These are phyloP conservation scores for Limnomonas spitsbergensis DNA, from an alignment of 139 green algal species.

Conservation along the genomic window DNA sequence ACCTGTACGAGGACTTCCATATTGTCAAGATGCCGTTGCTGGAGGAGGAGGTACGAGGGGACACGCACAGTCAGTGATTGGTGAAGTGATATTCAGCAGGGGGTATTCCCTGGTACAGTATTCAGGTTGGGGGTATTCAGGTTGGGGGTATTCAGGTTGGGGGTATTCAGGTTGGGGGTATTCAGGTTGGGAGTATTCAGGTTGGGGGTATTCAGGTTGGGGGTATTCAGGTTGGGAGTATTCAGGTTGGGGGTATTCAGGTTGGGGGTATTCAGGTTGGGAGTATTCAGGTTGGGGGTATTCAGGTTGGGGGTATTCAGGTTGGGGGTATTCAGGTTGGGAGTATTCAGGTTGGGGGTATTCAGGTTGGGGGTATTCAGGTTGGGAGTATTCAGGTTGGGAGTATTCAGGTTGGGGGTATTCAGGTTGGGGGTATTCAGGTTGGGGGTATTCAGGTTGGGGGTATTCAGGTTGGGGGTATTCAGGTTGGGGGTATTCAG, in stretches of 20 bases:
- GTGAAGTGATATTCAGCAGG: constrained; percentile 5
- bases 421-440: too few relatives aligned
- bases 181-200: neutral
- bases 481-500: too few relatives aligned
- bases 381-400: too few relatives aligned
- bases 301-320: too few relatives aligned
- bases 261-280: too few relatives aligned
- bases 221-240: neutral
- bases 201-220: neutral
- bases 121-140: neutral
- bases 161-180: neutral
- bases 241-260: neutral
- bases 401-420: too few relatives aligned
- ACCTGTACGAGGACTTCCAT: constrained; percentile 96
- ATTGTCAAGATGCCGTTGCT: constrained; percentile 84
- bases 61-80: neutral
- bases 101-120: neutral
- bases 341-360: too few relatives aligned
- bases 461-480: too few relatives aligned
- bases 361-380: too few relatives aligned
- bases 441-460: too few relatives aligned
- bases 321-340: too few relatives aligned
- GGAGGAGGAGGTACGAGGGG: constrained; percentile 79
- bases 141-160: neutral
- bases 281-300: too few relatives aligned